Evolutionary conservation across 140 eudicot species (phyloP).

Genomic region (Senecio squalidus): DNA sequence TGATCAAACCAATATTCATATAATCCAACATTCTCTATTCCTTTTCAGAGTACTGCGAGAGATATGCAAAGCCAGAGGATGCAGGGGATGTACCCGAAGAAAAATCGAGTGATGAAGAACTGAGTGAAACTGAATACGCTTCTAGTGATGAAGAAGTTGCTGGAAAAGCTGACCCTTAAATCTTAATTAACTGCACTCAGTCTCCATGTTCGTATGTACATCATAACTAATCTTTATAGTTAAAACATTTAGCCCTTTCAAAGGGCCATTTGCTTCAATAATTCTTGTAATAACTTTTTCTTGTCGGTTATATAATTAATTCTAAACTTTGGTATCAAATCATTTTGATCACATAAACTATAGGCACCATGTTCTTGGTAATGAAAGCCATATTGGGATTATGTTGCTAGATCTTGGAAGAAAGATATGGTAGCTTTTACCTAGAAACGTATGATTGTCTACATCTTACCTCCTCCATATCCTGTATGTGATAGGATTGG

Average conservation of each 20-base stretch:
- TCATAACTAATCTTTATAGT: constrained; percentile 23
- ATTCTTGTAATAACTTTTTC: constrained; percentile 30
- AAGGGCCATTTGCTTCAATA: constrained; percentile 27
- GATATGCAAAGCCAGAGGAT: constrained; percentile 80
- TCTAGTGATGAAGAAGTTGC: constrained; percentile 80
- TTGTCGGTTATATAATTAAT: constrained; percentile 31
- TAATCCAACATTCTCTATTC: constrained; percentile 1
- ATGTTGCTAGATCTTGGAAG: not conserved
- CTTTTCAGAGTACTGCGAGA: constrained; percentile 59
- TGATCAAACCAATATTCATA: too few relatives aligned
- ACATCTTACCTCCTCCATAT: too few relatives aligned
- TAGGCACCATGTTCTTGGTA: not conserved
- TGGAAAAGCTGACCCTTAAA: constrained; percentile 79
- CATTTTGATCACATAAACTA: not conserved
- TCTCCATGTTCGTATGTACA: constrained; percentile 28
- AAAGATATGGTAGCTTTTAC: not conserved
- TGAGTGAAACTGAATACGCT: constrained; percentile 66
- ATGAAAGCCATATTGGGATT: not conserved
- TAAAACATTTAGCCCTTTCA: constrained; percentile 24
- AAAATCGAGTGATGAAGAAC: constrained; percentile 62
- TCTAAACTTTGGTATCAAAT: constrained; percentile 13
- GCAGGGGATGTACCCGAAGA: constrained; percentile 65
- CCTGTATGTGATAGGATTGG: too few relatives aligned
- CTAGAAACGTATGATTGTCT: too few relatives aligned
- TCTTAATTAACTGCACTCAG: too few relatives aligned